Evolutionary conservation across 2,329 filamentous ascomycete genomes (phyloP), one percentile per base, ranked within the genome.

Genomic region (Diplocarpon mali): DNA sequence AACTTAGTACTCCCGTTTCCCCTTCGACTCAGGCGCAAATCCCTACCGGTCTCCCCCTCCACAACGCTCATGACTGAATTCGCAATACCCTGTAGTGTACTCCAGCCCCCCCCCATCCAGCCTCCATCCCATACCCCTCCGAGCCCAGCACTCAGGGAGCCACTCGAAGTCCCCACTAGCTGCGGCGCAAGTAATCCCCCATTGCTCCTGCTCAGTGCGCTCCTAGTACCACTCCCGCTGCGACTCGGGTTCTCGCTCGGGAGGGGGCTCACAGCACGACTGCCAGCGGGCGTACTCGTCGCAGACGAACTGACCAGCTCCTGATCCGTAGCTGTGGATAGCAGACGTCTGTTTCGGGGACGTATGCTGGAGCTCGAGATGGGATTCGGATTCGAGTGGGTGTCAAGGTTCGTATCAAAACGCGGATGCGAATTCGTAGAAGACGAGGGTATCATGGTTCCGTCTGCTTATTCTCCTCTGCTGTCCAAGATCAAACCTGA

Each of bases 221-320:
- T 24, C 20, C 20, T 24, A 24, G 20, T 24, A 24, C 20, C 20
- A 24, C 20, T 24, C 20, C 20, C 20, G 30, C 30, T 52, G 24
- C 51, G 40, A 44, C 56, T 59, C n/a, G 56, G 65, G 46, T 65
- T 67, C 43, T 65, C 60, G 7, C 65, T 62, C 6, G 71, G 70
- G 40, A 74, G 65, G 15, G 74, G 72, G 55, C 71, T 75, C 15
- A 64, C 66, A 8, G 64, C 64, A 48, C 70, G 66, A 54, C 68
- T 70, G 17, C 65, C 55, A 13, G 58, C 52, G 34, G 67, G 60
- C 47, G 64, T 67, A 51, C 50, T 54, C 3, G 47, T 58, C 24
- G 52, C 53, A 45, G 50, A 53, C 15, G 54, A 59, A 29, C 42
- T 57, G 6, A 53, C 47, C 27, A 61, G 49, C 43, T 62, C 60